Conservation (phyloP, 805 yeast genomes). For the Candida caryicola region DNA sequence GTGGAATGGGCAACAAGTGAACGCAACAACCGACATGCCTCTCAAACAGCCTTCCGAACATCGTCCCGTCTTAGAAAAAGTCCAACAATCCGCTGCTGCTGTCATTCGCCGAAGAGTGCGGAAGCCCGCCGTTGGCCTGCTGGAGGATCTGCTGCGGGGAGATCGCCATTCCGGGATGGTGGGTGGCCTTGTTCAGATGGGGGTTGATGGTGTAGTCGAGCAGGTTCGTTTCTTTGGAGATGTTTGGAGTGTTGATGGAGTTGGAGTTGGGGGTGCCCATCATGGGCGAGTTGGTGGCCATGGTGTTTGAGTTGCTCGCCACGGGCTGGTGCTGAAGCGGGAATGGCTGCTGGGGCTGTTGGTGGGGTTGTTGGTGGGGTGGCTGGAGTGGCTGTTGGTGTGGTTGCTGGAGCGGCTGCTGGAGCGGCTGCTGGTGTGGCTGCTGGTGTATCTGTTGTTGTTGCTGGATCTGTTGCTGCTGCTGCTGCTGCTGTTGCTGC, state of each 20-base stretch:
- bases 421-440: too few relatives aligned
- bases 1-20: too few relatives aligned
- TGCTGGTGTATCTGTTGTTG: slow-evolving; percentile 6
- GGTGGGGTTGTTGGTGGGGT: too few relatives aligned
- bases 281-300: slow-evolving; percentile 8
- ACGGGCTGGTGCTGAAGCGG: slow-evolving; percentile 2
- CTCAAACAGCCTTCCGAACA: too few relatives aligned
- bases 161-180: slow-evolving; percentile 18
- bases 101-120: slow-evolving; percentile 11
- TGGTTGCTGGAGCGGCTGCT: too few relatives aligned
- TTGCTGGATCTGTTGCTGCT: slow-evolving; percentile 9
- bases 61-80: too few relatives aligned
- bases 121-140: slow-evolving; percentile 25
- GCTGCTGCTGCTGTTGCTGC: slow-evolving; percentile 10
- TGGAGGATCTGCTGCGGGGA: slow-evolving; percentile 41
- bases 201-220: neutral
- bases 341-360: too few relatives aligned
- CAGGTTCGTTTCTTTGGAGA: slow-evolving; percentile 8
- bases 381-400: too few relatives aligned
- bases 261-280: slow-evolving; percentile 9
- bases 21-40: too few relatives aligned
- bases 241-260: slow-evolving; percentile 8
- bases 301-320: slow-evolving; percentile 7
- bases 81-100: slow-evolving; percentile 22
- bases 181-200: slow-evolving; percentile 1